Evolutionary conservation across 257 asterid species (phyloP), one percentile per base, ranked within the genome.

Genomic region (Fraxinus pennsylvanica): DNA sequence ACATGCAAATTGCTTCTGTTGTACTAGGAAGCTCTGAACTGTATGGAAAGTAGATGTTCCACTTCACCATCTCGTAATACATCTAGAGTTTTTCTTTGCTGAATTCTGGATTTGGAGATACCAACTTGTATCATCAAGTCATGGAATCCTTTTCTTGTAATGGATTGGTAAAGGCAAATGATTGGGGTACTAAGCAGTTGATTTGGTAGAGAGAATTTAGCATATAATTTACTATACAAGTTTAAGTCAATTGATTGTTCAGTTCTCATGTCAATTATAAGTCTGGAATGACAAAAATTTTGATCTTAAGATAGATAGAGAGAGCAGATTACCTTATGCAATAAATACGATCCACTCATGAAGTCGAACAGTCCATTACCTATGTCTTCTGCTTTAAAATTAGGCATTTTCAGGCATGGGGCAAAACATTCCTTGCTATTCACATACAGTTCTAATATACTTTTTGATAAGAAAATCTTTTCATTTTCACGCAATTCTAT

Each of bases 381-480:
- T 76, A 41, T 17, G 52, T 43, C 10, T 65, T n/a, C 73, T 66
- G 2, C 35, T 63, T 71, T 74, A 71, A 71, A 38, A 72, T 22
- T 36, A 78, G 73, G 13, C 68, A 72, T 73, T 61, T 79, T 13
- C 25, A 21, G 54, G 29, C 38, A 45, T 63, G 80, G 54, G 21
- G 67, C 32, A 59, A 59, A 59, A 59, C 14, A 59, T 21, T 10
- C 67, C 32, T 59, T 59, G 5, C 67, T 21, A 59, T 29, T 57
- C 30, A 21, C 67, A 8, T 21, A 12, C 29, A 59, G 30, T 22
- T 59, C 29, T 59, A n/a, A n/a, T 59, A 59, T 59, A 59, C 25
- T n/a, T 54, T 47, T 47, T 47, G n/a, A 47, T 69, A 69, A 13
- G 43, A 52, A 36, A 66, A 73, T 63, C 73, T 13, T 66, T 47